Conservation (phyloP, 2,329 filamentous ascomycete genomes). For the Neonectria coccinea region DNA sequence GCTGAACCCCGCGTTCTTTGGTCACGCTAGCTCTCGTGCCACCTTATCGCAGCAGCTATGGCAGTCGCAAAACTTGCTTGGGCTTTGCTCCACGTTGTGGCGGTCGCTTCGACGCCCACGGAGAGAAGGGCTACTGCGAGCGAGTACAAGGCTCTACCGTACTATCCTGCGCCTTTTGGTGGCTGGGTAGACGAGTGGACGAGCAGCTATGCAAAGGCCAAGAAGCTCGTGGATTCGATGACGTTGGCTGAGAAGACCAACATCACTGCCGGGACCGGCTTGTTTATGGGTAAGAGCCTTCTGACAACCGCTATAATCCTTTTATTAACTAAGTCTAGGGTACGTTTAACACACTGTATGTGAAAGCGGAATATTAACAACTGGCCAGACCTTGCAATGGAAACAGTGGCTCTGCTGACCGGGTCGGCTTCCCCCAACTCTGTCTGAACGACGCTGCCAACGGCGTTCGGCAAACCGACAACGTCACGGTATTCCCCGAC, state of each 20-base stretch:
- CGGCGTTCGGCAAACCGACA: constrained; percentile 78
- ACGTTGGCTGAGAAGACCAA: constrained; percentile 86
- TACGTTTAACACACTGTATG: neutral
- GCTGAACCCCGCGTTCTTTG: neutral
- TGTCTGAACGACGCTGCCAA: constrained; percentile 79
- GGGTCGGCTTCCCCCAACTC: constrained; percentile 78
- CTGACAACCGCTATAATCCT: accelerated
- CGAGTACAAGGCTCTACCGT: constrained; percentile 61
- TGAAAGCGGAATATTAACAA: constrained; percentile 5
- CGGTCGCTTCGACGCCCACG: constrained; percentile 11
- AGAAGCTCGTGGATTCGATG: constrained; percentile 77
- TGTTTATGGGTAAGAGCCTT: constrained; percentile 70
- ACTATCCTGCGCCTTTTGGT: constrained; percentile 78
- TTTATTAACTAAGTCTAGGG: constrained; percentile 30
- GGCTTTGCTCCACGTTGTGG: constrained; percentile 17
- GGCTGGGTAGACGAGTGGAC: constrained; percentile 78
- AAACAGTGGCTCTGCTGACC: constrained; percentile 77
- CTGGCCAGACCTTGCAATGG: constrained; percentile 73
- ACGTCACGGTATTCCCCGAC: constrained; percentile 81
- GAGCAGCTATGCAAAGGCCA: constrained; percentile 77
- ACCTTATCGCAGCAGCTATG: neutral
- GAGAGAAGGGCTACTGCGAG: constrained; percentile 13
- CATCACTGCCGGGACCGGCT: constrained; percentile 77
- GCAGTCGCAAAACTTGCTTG: neutral
- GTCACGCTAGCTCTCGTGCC: too few species aligned